Evolutionary conservation across 2,329 filamentous ascomycete genomes (phyloP), one percentile per base, ranked within the genome.

Genomic region (Akanthomyces dipterigenus): DNA sequence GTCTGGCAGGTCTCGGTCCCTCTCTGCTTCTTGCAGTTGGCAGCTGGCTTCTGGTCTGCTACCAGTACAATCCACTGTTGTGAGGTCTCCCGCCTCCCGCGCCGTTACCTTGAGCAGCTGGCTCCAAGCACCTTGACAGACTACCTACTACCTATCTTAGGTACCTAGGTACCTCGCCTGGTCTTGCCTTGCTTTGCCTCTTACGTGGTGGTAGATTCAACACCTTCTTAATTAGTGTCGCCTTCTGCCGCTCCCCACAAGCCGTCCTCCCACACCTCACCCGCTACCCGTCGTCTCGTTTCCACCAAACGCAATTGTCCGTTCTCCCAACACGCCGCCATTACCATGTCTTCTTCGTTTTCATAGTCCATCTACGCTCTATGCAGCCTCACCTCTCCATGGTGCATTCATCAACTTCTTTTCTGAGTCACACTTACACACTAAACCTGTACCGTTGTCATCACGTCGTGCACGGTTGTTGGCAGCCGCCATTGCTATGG

Each of bases 251-350:
- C 48, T 22, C 24, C 55, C 55, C 55, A 58, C 55, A 50, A 34
- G 24, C 45, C 55, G 36, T 40, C 28, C 55, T 58, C 45, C 55
- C 55, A 57, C 55, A 58, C 54, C 38, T 43, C 46, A 58, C 42
- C 46, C 46, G 28, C 22, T 40, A 28, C 26, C 20, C 46, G 55
- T 58, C 26, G 43, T 43, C 46, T 48, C 5, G 36, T 36, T 51
- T 51, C 56, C 56, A 51, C 31, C 36, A 50, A 50, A 42, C 46
- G 56, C 55, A 46, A 20, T 20, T 31, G 20, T 38, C n/a, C 53
- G 48, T 26, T 43, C 28, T 36, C 28, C 22, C 56, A 51, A 34
- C 56, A 18, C 34, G 20, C 18, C 48, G 38, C 48, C 38, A n/a
- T 53, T 36, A 24, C 38, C 31, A 60, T 60, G 56, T 45, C 24